Percentiles rank a stretch among this genome's conserved stretches.
phyloP scores from a whole-genome alignment of 805 yeast species.

The Hemisphaericaspora nanyangensis region DNA sequence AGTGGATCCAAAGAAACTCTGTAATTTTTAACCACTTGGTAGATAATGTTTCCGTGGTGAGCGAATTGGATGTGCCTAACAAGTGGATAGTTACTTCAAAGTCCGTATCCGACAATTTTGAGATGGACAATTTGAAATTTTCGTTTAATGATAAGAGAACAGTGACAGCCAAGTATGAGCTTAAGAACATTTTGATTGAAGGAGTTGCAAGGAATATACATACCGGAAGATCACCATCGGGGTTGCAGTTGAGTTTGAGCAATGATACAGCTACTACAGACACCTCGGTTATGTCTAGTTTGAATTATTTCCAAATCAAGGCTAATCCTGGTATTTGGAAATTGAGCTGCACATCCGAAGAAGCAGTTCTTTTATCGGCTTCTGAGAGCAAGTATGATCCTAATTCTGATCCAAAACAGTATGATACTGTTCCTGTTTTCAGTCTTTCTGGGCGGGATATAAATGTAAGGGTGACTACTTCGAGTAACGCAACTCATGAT shows the following conservation, averaged over 20 bases:
- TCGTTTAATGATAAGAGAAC: constrained; percentile 33
- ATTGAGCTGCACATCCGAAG: constrained; percentile 28
- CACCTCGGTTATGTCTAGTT: constrained; percentile 70
- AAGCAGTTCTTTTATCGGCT: constrained; percentile 33
- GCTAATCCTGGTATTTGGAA: constrained; percentile 70
- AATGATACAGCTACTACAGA: constrained; percentile 31
- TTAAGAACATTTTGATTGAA: constrained; percentile 60
- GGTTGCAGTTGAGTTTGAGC: constrained; percentile 44
- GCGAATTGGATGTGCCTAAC: constrained; percentile 57
- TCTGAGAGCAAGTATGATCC: constrained; percentile 37
- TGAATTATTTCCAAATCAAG: constrained; percentile 81
- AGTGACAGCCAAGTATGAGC: constrained; percentile 44
- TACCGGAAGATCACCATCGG: constrained; percentile 41
- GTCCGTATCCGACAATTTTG: constrained; percentile 37
- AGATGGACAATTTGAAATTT: constrained; percentile 58
- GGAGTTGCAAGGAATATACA: constrained; percentile 57
- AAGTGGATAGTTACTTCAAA: constrained; percentile 65
- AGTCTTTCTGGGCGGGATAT: constrained; percentile 45
- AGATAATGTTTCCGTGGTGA: constrained; percentile 40
- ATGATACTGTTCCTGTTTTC: constrained; percentile 30
- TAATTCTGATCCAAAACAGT: constrained; percentile 20
- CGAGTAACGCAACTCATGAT: constrained; percentile 25
- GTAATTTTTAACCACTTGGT: constrained; percentile 49
- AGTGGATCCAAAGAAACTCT: constrained; percentile 13
- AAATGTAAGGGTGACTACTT: constrained; percentile 37